Evolutionary conservation across 1,284 basidiomycete genomes (phyloP), one percentile per base, ranked within the genome.

Genomic region (Moniliophthora roreri): DNA sequence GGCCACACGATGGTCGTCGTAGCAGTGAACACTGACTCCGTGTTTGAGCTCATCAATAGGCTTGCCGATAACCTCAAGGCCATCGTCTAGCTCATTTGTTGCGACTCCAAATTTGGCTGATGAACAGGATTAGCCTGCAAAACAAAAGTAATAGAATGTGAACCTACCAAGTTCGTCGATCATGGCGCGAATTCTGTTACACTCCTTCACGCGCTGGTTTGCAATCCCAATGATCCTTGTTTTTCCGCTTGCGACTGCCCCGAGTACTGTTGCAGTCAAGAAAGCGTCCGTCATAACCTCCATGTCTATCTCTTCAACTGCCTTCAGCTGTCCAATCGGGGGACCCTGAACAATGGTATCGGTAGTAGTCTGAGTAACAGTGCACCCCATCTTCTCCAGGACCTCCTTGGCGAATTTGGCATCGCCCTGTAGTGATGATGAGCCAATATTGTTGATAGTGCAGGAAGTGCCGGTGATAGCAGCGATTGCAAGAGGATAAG

Each of bases 261-360:
- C 93, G 15, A 99, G 76, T 2, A 90, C 94, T 7, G 85, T 89
- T 1, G 96, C 96, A 0, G 95, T 98, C 69, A 99, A 81, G 78
- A 99, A 99, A 5, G 95, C 96, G 68, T 99, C 96, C 9, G 97
- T 99, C 96, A 99, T 99, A n/a, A 90, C 87, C 72, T 98, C 95
- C 97, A 99, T 99, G 68, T 99, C 95, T 21, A 98, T 85, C 60
- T 87, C 80, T 36, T 93, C 93, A 48, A 98, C 80, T 6, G 92
- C 91, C 57, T 85, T 84, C 44, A 99, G 80, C 62, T 84, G 75
- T 1, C 94, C 93, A 18, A 87, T 70, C 0, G 89, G 85, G 1
- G 96, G 95, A 0, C 96, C 97, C 0, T 81, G 87, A 39, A 99
- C 95, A n/a, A 91, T 97, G 26, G 96, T 98, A 68, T 90, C 87